Percentiles rank a stretch among this genome's conserved stretches.
Evolutionary conservation across 1,139 yeast species (phyloP).

Genomic region (Suhomyces atakaporum): DNA sequence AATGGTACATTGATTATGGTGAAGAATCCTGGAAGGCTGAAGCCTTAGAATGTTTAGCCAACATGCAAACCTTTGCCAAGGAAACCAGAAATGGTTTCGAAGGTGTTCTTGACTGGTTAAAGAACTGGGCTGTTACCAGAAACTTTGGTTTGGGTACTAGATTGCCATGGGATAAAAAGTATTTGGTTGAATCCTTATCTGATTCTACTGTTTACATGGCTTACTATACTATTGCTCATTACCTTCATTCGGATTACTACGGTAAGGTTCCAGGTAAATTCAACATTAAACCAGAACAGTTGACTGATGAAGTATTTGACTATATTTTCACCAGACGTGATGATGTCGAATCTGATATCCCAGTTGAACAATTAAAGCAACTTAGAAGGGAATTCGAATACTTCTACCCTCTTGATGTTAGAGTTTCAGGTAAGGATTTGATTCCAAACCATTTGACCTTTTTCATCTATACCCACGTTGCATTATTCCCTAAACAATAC

Average conservation of each 20-base stretch:
- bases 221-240: constrained; percentile 86
- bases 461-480: constrained; percentile 90
- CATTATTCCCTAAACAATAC: constrained; percentile 82
- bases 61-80: constrained; percentile 76
- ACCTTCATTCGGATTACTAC: constrained; percentile 83
- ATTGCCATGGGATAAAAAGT: constrained; percentile 96
- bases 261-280: constrained; percentile 77
- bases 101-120: constrained; percentile 94
- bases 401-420: constrained; percentile 89
- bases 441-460: constrained; percentile 97
- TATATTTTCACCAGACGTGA: constrained; percentile 80
- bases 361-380: constrained; percentile 63
- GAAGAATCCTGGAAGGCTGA: constrained; percentile 88
- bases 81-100: constrained; percentile 94
- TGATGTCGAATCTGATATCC: constrained; percentile 58
- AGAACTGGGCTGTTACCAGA: constrained; percentile 98
- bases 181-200: constrained; percentile 89
- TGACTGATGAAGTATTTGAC: constrained; percentile 95
- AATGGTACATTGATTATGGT: constrained; percentile 98
- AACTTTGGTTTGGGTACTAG: constrained; percentile 94
- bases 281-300: constrained; percentile 73
- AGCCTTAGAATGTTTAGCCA: constrained; percentile 77
- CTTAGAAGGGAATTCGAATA: constrained; percentile 94
- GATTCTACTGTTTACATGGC: constrained; percentile 98
- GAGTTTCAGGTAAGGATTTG: constrained; percentile 95